These are phyloP conservation scores for Gymnopilus dilepis DNA, from an alignment of 768 basidiomycete genomes.

Conservation along the genomic window DNA sequence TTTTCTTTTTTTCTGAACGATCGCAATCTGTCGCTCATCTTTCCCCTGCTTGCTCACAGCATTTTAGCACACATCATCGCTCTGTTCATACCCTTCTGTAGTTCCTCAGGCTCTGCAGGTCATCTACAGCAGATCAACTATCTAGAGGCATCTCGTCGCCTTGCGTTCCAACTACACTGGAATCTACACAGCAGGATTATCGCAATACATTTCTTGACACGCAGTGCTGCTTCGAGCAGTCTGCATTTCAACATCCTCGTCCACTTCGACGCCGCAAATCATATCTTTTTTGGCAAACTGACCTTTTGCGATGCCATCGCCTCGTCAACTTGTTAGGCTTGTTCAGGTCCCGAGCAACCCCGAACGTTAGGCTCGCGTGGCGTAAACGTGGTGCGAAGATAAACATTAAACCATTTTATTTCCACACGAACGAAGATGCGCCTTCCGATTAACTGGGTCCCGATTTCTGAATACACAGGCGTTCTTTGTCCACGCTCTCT, in stretches of 20 bases:
- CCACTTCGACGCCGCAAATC: background rate
- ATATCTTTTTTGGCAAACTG: background rate
- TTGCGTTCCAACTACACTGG: slow-evolving; percentile 4
- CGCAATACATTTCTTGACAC: slow-evolving; percentile 15
- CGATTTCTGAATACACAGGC: background rate
- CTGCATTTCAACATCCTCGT: background rate
- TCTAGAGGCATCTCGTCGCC: background rate
- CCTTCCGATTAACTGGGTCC: slow-evolving; percentile 1
- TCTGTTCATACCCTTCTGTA: slow-evolving; percentile 22
- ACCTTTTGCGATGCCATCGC: slow-evolving; percentile 1
- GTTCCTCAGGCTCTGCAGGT: background rate
- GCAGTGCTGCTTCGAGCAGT: background rate
- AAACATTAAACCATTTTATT: background rate
- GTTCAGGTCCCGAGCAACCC: background rate
- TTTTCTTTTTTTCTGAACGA: slow-evolving; percentile 15
- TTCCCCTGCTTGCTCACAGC: slow-evolving; percentile 21
- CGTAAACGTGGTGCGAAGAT: background rate
- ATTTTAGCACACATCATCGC: slow-evolving; percentile 17
- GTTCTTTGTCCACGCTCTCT: background rate
- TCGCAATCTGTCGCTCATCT: slow-evolving; percentile 22
- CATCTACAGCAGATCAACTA: slow-evolving; percentile 1
- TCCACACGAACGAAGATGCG: background rate
- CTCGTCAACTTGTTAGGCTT: background rate
- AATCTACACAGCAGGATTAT: slow-evolving; percentile 4
- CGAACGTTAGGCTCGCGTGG: slow-evolving; percentile 4